A percentile compares a stretch with the other conserved stretches of the same genome.
phyloP scores from a whole-genome alignment of 2,329 filamentous ascomycete species.

The Fragosphaeria purpurea region DNA sequence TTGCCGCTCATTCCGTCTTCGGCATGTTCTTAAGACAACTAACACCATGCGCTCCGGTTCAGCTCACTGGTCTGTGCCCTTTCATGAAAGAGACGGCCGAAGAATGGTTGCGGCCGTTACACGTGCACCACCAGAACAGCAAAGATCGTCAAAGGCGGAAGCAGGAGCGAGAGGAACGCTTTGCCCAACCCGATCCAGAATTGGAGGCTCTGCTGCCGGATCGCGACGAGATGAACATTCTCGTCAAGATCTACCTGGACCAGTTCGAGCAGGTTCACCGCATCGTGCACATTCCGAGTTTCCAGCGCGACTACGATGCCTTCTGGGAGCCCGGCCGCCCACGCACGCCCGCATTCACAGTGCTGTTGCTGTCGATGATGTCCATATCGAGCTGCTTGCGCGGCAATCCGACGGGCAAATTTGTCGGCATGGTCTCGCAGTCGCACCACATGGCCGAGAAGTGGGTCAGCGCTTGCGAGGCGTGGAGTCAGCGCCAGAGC shows the following conservation, averaged over 20 bases:
- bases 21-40: not conserved
- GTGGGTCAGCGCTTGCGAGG: conserved; percentile 47
- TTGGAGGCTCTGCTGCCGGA: conserved; percentile 37
- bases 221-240: conserved; percentile 21
- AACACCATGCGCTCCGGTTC: conserved; percentile 2
- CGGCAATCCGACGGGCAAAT: conserved; percentile 41
- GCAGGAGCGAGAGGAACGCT: conserved; percentile 41
- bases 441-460: conserved; percentile 44
- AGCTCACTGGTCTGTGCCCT: conserved; percentile 43
- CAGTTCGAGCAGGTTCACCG: conserved; percentile 29
- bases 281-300: conserved; percentile 49
- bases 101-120: conserved; percentile 50
- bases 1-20: not conserved
- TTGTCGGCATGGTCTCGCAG: conserved; percentile 48
- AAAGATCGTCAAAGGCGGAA: conserved; percentile 47
- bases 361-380: conserved; percentile 49
- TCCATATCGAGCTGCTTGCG: conserved; percentile 48
- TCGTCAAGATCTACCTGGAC: conserved; percentile 27
- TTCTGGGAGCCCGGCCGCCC: conserved; percentile 41
- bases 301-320: conserved; percentile 42
- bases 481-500: conserved; percentile 45
- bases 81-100: conserved; percentile 55
- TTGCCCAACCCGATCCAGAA: conserved; percentile 34
- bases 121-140: conserved; percentile 41
- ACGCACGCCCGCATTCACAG: conserved; percentile 44